Percentiles rank a stretch among this genome's conserved stretches.
phyloP scores from a whole-genome alignment of 1,284 basidiomycete genomes.

The Albatrellus sp. region DNA sequence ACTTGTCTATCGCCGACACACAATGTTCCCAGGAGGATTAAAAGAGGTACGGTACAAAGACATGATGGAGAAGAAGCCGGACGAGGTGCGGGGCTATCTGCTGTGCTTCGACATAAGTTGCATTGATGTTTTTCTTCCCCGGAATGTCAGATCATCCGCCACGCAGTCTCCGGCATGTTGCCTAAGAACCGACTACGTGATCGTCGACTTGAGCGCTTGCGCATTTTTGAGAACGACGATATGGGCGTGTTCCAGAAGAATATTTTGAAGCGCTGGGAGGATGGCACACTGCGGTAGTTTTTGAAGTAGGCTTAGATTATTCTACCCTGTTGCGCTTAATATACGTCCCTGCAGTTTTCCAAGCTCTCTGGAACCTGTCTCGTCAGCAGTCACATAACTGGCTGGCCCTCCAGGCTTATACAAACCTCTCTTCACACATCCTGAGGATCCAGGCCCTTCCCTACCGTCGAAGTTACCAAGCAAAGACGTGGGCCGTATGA shows the following conservation, averaged over 20 bases:
- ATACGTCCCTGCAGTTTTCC: too few relatives aligned
- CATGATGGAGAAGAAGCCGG: slow-evolving; percentile 79
- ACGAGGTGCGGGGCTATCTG: slow-evolving; percentile 57
- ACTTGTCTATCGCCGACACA: slow-evolving; percentile 81
- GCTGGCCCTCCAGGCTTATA: too few relatives aligned
- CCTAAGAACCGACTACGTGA: slow-evolving; percentile 92
- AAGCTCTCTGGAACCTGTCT: too few relatives aligned
- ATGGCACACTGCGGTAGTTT: slow-evolving; percentile 38
- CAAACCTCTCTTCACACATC: too few relatives aligned
- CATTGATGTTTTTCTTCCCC: slow-evolving; percentile 3
- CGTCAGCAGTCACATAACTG: too few relatives aligned
- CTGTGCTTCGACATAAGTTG: neutral
- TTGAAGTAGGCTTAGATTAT: too few relatives aligned
- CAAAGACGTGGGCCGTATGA: too few relatives aligned
- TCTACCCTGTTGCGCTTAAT: too few relatives aligned
- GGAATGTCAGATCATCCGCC: slow-evolving; percentile 69
- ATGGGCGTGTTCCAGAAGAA: slow-evolving; percentile 61
- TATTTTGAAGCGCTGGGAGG: slow-evolving; percentile 65
- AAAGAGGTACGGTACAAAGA: slow-evolving; percentile 80
- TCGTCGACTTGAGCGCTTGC: slow-evolving; percentile 70
- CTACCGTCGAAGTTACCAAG: too few relatives aligned
- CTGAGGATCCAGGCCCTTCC: too few relatives aligned
- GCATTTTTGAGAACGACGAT: slow-evolving; percentile 71
- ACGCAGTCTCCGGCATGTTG: slow-evolving; percentile 92
- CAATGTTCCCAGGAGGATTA: slow-evolving; percentile 89